Evolutionary conservation across 148 eudicot genomes (phyloP).

Genomic region (Persicaria tinctoria): DNA sequence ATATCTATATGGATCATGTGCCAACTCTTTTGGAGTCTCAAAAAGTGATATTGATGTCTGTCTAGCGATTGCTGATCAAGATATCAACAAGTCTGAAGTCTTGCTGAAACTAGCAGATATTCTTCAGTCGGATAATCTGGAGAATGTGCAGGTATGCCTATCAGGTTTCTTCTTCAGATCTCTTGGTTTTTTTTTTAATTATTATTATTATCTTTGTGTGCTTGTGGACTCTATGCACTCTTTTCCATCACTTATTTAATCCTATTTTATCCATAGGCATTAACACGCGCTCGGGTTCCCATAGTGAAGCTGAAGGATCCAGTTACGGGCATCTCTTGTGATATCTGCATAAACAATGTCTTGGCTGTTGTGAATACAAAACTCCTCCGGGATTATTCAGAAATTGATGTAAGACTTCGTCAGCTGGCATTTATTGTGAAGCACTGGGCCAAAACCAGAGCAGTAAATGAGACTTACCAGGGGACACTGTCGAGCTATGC

Average conservation of each 20-base stretch:
- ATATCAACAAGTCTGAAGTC: slow-evolving; percentile 60
- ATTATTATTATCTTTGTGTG: neutral
- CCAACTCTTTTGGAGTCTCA: slow-evolving; percentile 85
- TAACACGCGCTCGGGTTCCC: slow-evolving; percentile 90
- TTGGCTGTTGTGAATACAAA: slow-evolving; percentile 91
- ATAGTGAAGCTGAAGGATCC: slow-evolving; percentile 98
- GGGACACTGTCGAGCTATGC: slow-evolving; percentile 98
- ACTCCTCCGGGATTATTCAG: slow-evolving; percentile 80
- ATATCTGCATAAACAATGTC: slow-evolving; percentile 84
- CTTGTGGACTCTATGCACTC: neutral
- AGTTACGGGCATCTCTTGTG: slow-evolving; percentile 77
- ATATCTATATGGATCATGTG: slow-evolving; percentile 87
- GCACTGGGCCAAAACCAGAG: slow-evolving; percentile 97
- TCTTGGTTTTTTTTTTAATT: neutral
- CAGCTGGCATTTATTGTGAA: slow-evolving; percentile 92
- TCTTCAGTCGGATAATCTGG: slow-evolving; percentile 61
- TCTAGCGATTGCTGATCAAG: slow-evolving; percentile 51
- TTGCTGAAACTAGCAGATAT: slow-evolving; percentile 82
- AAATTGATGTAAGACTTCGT: slow-evolving; percentile 72
- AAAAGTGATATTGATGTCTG: slow-evolving; percentile 96
- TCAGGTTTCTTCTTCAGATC: neutral
- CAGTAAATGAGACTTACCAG: slow-evolving; percentile 86
- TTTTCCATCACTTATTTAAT: neutral
- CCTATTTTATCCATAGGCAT: slow-evolving; percentile 41
- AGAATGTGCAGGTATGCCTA: slow-evolving; percentile 76